Base-by-base conservation (phyloP, 805 yeast species). In the Schwanniomyces polymorphus region DNA sequence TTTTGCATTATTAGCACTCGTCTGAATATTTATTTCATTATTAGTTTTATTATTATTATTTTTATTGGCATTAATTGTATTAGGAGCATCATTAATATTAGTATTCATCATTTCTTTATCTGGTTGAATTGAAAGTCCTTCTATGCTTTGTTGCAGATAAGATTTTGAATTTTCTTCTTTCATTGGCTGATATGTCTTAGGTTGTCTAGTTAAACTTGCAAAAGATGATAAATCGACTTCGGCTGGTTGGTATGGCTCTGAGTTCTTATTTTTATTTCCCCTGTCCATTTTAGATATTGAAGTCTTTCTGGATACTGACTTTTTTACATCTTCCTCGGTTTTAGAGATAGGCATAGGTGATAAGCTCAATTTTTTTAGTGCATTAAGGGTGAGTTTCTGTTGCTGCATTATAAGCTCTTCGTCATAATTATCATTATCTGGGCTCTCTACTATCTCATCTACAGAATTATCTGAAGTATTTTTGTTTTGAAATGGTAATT, bases 141-240 rank as follows among this genome's bases (percentile, higher is more conserved):
- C 28, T 16, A 10, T 43, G 42, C 9, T 16, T 3, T 14, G 25
- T 18, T 9, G 25, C n/a, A 11, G 9, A 7, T 14, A 11, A 31
- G 35, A 6, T 10, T 31, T 31, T 16, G 35, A 14, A 16, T 9
- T 14, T 16, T 12, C 27, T 37, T 12, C 16, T 8, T 39, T 27
- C 29, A 27, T 39, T 27, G 34, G 44, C 43, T 25, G 45, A 42
- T 43, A 46, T 14, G 41, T 45, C 43, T 66, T 65, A n/a, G 73
- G 73, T 53, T 74, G 78, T 40, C 78, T 58, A 9, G 78, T 74
- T 42, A 74, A 61, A 51, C 76, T 70, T 6, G 76, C 71, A 59
- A 74, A 74, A 26, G 72, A 59, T 26, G 73, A 66, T 44, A 74
- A 66, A 47, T 74, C 78, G 7, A 74, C 78, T 49, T 72, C 74